A percentile compares a stretch with the other conserved stretches of the same genome.
Evolutionary conservation across 73 alveolate species (phyloP).

Genomic region (Halteria grandinella): DNA sequence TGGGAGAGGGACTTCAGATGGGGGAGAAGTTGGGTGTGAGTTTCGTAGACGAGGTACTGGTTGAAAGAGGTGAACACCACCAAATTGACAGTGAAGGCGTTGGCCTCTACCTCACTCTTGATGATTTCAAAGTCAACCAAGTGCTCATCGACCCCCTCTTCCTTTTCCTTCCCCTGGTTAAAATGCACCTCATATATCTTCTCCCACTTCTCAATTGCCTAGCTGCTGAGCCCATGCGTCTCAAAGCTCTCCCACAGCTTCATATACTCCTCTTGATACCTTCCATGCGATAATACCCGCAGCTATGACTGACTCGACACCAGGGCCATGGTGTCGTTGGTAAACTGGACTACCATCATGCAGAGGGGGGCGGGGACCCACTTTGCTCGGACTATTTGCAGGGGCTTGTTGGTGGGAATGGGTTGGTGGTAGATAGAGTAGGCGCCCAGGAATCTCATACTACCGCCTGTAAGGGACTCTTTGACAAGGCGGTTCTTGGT

Average conservation of each 20-base stretch:
- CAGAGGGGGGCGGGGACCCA: constrained; percentile 52
- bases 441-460: constrained; percentile 51
- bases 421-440: constrained; percentile 13
- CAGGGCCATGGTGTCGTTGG: constrained; percentile 23
- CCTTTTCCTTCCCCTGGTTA: constrained; percentile 4
- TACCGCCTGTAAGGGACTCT: too few species aligned
- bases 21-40: not conserved
- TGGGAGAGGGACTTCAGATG: constrained; percentile 1
- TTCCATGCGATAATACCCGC: constrained; percentile 25
- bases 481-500: constrained; percentile 46
- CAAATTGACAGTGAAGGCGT: not conserved
- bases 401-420: not conserved
- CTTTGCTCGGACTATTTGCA: constrained; percentile 3
- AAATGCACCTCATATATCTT: constrained; percentile 22
- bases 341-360: constrained; percentile 15
- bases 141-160: constrained; percentile 12
- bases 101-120: not conserved
- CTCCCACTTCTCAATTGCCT: constrained; percentile 37
- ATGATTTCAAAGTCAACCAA: constrained; percentile 43
- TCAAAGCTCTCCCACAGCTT: constrained; percentile 53
- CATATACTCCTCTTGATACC: constrained; percentile 33
- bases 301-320: constrained; percentile 13
- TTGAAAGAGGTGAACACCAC: constrained; percentile 23
- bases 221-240: constrained; percentile 22
- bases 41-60: constrained; percentile 25